Evolutionary conservation across 139 green algal genomes (phyloP).

Genomic region (Chlorella sp.): DNA sequence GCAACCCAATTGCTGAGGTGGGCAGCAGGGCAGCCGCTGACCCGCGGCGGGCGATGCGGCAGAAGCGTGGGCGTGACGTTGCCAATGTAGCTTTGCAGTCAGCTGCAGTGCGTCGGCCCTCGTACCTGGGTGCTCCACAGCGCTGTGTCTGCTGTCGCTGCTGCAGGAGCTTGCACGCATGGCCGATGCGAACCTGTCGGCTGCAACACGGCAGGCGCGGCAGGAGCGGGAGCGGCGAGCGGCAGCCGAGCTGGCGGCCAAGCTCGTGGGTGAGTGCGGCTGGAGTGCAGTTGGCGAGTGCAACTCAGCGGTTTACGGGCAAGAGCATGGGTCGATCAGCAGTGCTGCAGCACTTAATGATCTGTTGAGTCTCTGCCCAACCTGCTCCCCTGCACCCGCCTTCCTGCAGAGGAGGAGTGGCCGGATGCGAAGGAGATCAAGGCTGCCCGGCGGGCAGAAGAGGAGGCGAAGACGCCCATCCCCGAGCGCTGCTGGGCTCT

Average conservation of each 20-base stretch:
- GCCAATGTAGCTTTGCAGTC: no score
- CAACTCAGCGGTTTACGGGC: no score
- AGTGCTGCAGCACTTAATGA: no score
- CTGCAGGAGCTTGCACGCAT: conserved; percentile 28
- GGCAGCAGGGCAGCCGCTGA: not conserved
- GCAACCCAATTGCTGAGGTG: conserved; percentile 15
- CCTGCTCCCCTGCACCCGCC: no score
- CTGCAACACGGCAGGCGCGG: not conserved
- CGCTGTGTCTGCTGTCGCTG: not conserved
- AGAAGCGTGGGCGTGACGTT: not conserved
- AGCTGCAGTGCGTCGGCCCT: no score
- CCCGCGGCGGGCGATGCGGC: not conserved
- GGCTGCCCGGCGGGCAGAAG: conserved; percentile 45
- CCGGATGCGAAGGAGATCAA: conserved; percentile 51
- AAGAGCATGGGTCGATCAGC: no score
- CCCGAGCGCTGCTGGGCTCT: conserved; percentile 67
- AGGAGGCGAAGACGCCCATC: conserved; percentile 60
- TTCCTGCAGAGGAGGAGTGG: conserved; percentile 62
- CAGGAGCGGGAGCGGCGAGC: conserved; percentile 36
- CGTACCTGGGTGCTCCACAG: no score
- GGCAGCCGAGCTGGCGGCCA: conserved; percentile 45
- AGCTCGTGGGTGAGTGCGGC: conserved; percentile 44
- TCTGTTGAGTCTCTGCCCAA: no score
- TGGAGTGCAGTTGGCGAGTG: no score
- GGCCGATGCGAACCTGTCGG: conserved; percentile 53